Conservation (phyloP, 2,329 filamentous ascomycete genomes). For the Neonectria magnoliae region DNA sequence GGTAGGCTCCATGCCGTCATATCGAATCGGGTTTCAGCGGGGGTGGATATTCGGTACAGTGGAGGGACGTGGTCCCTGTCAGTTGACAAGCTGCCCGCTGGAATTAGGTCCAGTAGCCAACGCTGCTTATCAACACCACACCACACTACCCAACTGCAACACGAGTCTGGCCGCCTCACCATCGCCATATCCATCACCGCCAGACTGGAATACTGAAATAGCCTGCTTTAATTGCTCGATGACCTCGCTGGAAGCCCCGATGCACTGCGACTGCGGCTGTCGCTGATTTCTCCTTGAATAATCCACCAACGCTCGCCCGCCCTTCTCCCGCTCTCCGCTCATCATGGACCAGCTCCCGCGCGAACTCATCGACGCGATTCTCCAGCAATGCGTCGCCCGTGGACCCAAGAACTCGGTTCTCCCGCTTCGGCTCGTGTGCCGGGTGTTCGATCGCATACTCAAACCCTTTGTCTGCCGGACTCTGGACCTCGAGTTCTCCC, state of each 20-base stretch:
- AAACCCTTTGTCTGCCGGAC: constrained; percentile 58
- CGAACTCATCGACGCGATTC: constrained; percentile 59
- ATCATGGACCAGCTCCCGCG: constrained; percentile 58
- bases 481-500: constrained; percentile 60
- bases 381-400: constrained; percentile 53
- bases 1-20: constrained; percentile 2
- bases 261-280: constrained; percentile 22
- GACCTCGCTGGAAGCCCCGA: constrained; percentile 10
- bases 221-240: constrained; percentile 5
- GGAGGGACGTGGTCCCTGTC: constrained; percentile 11
- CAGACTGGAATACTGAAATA: neutral
- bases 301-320: constrained; percentile 10
- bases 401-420: constrained; percentile 58
- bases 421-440: constrained; percentile 59
- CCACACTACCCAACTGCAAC: neutral
- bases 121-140: constrained; percentile 24
- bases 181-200: neutral
- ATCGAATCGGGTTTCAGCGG: constrained; percentile 8
- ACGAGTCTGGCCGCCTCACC: neutral
- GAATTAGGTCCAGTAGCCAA: constrained; percentile 13
- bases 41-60: constrained; percentile 13
- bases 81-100: constrained; percentile 5
- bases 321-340: constrained; percentile 6
- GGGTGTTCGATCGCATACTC: constrained; percentile 58
- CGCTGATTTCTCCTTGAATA: constrained; percentile 17